These are phyloP conservation scores for Inonotus hispidus DNA, from an alignment of 1,284 basidiomycete species.

Conservation along the genomic window DNA sequence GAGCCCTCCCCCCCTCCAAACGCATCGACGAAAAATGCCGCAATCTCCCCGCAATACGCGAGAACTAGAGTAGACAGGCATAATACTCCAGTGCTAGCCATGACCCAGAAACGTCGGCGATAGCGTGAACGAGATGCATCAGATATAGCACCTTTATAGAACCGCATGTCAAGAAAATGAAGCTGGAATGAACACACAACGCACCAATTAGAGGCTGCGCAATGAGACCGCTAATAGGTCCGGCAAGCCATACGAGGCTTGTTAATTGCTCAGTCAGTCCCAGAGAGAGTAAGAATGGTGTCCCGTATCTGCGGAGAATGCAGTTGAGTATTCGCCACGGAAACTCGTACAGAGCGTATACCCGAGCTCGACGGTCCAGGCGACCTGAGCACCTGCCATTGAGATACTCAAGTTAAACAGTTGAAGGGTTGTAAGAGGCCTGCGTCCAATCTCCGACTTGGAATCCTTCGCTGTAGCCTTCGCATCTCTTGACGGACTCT, in stretches of 20 bases:
- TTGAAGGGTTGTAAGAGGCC: constrained; percentile 60
- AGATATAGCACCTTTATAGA: constrained; percentile 74
- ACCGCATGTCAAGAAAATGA: background rate
- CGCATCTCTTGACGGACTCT: background rate
- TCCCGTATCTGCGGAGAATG: constrained; percentile 70
- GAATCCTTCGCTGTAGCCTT: constrained; percentile 1
- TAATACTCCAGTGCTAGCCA: constrained; percentile 73
- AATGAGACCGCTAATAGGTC: constrained; percentile 88
- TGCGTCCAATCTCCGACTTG: constrained; percentile 24
- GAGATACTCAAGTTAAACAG: constrained; percentile 72
- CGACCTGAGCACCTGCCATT: constrained; percentile 90
- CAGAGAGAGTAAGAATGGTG: constrained; percentile 85
- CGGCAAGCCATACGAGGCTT: constrained; percentile 95
- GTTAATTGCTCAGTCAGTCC: constrained; percentile 90
- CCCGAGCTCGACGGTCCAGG: constrained; percentile 91
- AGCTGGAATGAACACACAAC: constrained; percentile 21
- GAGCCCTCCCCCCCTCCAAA: constrained; percentile 76
- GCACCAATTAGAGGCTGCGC: constrained; percentile 92
- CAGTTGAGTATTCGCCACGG: constrained; percentile 27
- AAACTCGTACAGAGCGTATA: constrained; percentile 26
- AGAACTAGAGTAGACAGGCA: constrained; percentile 68
- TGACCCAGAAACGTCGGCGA: constrained; percentile 86
- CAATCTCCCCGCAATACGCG: constrained; percentile 80
- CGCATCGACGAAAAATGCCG: constrained; percentile 73
- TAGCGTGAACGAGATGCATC: constrained; percentile 88